These are phyloP conservation scores for Rubia yunnanensis DNA, from an alignment of 257 asterid genomes.

Conservation along the genomic window DNA sequence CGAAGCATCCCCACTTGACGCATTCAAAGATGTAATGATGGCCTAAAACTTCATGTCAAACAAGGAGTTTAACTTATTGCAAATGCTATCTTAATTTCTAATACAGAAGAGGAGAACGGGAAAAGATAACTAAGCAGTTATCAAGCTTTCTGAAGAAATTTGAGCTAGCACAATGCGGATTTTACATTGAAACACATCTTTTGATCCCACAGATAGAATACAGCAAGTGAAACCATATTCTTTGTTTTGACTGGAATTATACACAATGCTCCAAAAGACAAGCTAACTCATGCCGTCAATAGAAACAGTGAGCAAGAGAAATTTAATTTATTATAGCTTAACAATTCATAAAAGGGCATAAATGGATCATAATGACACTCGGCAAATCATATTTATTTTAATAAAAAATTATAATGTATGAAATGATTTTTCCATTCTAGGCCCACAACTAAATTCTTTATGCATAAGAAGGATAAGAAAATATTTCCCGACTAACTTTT, in stretches of 20 bases:
- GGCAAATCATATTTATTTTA: background rate
- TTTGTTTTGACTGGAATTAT: background rate
- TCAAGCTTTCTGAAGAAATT: background rate
- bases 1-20: background rate
- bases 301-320: background rate
- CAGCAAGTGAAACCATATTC: background rate
- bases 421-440: background rate
- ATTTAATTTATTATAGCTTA: background rate
- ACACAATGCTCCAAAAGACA: background rate
- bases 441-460: conserved; percentile 1
- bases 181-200: background rate
- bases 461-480: background rate
- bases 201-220: background rate
- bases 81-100: background rate
- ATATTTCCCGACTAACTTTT: background rate
- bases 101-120: no score
- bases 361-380: background rate
- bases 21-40: background rate
- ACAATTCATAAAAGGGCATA: background rate
- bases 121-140: background rate
- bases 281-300: background rate
- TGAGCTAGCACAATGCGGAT: background rate
- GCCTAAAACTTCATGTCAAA: background rate
- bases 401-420: background rate
- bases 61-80: background rate